phyloP scores from a whole-genome alignment of 768 basidiomycete genomes.

The Rhizopogon vinicolor region DNA sequence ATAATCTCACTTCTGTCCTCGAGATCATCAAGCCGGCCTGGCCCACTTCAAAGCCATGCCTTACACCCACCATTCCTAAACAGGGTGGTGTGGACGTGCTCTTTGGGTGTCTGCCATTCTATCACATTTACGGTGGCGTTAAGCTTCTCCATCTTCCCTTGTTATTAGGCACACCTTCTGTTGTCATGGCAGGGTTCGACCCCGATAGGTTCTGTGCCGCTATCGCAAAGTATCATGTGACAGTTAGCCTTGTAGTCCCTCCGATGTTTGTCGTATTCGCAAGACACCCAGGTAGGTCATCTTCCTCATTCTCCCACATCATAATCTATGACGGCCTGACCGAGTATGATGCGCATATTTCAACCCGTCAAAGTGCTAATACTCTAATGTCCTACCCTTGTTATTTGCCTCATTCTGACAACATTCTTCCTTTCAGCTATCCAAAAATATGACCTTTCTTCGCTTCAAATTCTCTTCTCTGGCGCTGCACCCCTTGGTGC shows the following conservation, averaged over 20 bases:
- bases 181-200: constrained; percentile 69
- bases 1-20: constrained; percentile 60
- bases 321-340: background rate
- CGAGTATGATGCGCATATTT: background rate
- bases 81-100: constrained; percentile 36
- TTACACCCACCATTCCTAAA: constrained; percentile 9
- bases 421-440: constrained; percentile 37
- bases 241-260: constrained; percentile 61
- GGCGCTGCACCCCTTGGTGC: constrained; percentile 81
- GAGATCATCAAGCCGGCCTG: constrained; percentile 45
- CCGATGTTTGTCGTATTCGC: constrained; percentile 78
- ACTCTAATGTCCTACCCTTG: background rate
- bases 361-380: background rate
- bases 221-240: constrained; percentile 63
- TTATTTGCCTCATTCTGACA: background rate
- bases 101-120: constrained; percentile 62
- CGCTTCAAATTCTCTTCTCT: constrained; percentile 53
- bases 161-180: constrained; percentile 41
- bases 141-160: constrained; percentile 63
- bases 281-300: constrained; percentile 58
- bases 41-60: constrained; percentile 30
- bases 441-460: constrained; percentile 61
- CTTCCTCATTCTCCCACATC: background rate
- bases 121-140: constrained; percentile 51
- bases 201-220: constrained; percentile 59